Evolutionary conservation across 441 rosid genomes (phyloP).

Genomic region (Adansonia rubrostipa): DNA sequence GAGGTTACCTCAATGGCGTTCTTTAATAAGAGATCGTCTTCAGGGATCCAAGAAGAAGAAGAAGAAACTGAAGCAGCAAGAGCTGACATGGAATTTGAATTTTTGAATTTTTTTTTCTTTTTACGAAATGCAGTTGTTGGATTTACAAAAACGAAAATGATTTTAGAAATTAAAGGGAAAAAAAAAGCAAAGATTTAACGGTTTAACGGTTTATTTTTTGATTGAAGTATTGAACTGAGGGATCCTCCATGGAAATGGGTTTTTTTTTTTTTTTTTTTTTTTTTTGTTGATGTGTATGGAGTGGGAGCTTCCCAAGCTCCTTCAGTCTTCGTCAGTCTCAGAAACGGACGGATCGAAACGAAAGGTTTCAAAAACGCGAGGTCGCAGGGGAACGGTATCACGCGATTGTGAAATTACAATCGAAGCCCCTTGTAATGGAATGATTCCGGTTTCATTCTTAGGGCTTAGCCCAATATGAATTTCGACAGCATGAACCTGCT

Average conservation of each 20-base stretch:
- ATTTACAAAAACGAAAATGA: neutral
- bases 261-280: neutral
- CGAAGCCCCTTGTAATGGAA: neutral
- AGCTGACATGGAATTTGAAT: constrained; percentile 45
- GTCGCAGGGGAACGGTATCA: neutral
- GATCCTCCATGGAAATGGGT: constrained; percentile 24
- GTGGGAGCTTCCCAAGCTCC: constrained; percentile 2
- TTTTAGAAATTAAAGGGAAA: neutral
- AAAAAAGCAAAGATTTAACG: neutral
- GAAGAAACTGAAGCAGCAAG: constrained; percentile 38
- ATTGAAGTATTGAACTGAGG: constrained; percentile 1
- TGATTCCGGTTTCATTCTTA: neutral
- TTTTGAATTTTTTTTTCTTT: neutral
- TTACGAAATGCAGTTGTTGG: neutral
- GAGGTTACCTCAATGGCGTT: constrained; percentile 60
- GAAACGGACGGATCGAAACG: constrained; percentile 12
- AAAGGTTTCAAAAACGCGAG: constrained; percentile 8
- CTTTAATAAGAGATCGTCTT: constrained; percentile 60
- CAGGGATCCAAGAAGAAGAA: constrained; percentile 52
- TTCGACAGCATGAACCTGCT: neutral
- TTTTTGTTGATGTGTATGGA: neutral
- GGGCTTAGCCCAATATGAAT: neutral
- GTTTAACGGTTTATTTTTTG: constrained; percentile 6
- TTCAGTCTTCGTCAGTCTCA: constrained; percentile 12
- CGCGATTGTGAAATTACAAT: constrained; percentile 2